phyloP scores from a whole-genome alignment of 2,329 filamentous ascomycete species.

The Cryphonectria carpinicola region DNA sequence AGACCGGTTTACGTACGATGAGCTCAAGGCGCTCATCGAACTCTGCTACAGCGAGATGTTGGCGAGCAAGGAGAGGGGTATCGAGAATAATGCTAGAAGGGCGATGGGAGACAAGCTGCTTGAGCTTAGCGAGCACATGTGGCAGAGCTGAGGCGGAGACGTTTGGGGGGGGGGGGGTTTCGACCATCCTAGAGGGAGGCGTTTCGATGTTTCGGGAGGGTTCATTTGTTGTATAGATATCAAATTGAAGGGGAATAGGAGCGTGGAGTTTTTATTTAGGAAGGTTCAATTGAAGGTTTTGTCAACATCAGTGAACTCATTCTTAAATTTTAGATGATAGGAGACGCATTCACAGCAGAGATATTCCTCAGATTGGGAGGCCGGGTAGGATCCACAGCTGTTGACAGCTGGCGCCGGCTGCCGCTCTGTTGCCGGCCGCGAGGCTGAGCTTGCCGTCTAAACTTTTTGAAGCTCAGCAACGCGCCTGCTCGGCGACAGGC shows the following conservation, averaged over 20 bases:
- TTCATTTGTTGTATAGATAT: not conserved
- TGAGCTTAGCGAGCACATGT: constrained; percentile 73
- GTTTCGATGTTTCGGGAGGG: not conserved
- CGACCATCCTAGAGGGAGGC: not conserved
- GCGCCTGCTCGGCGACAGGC: constrained; percentile 18
- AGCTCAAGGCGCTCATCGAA: constrained; percentile 68
- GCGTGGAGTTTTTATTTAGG: not conserved
- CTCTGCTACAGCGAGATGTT: constrained; percentile 71
- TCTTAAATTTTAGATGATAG: not conserved
- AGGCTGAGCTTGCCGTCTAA: constrained; percentile 8
- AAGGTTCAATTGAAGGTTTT: not conserved
- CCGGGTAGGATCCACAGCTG: not conserved
- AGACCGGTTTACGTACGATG: constrained; percentile 64
- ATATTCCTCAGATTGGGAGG: not conserved
- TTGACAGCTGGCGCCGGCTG: not conserved
- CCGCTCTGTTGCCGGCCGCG: constrained; percentile 9
- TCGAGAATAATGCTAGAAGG: constrained; percentile 68
- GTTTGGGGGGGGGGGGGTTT: not conserved
- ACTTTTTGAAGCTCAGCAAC: constrained; percentile 28
- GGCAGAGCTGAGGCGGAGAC: constrained; percentile 52
- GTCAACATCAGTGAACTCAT: not conserved
- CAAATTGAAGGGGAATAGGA: not conserved
- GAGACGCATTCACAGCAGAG: not conserved
- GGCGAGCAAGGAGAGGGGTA: constrained; percentile 68
- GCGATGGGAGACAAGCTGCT: constrained; percentile 72